These are phyloP conservation scores for Mycena chlorophos DNA, from an alignment of 768 basidiomycete genomes.

Conservation along the genomic window DNA sequence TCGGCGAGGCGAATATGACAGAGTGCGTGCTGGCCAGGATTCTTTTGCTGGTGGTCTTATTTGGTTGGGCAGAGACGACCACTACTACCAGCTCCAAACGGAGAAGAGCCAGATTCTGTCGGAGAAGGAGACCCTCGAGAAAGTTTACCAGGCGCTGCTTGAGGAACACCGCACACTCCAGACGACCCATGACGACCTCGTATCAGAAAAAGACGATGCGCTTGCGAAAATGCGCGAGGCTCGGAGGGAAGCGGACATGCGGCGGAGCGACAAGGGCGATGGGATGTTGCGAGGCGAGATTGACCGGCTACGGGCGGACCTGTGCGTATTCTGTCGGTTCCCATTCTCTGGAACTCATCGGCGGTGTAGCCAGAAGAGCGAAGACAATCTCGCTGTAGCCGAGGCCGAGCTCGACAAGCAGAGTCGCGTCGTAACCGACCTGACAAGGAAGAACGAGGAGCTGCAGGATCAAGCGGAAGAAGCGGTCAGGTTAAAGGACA, in stretches of 20 bases:
- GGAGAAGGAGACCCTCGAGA: conserved; percentile 87
- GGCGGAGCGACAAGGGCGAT: conserved; percentile 70
- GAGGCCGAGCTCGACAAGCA: conserved; percentile 87
- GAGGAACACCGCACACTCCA: conserved; percentile 78
- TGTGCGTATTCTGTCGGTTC: conserved; percentile 57
- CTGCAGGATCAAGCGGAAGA: conserved; percentile 77
- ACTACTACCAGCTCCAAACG: conserved; percentile 83
- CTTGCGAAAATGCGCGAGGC: conserved; percentile 60
- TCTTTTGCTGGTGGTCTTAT: conserved; percentile 15
- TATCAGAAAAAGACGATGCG: conserved; percentile 79
- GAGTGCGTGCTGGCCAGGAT: conserved; percentile 54
- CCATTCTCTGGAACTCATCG: conserved; percentile 23
- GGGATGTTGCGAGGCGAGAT: conserved; percentile 78
- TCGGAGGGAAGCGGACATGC: conserved; percentile 58
- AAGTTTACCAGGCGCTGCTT: conserved; percentile 71
- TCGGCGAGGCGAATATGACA: conserved; percentile 68
- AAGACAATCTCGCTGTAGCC: conserved; percentile 82
- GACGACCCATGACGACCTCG: conserved; percentile 71
- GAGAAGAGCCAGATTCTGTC: conserved; percentile 73
- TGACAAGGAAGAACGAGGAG: conserved; percentile 80
- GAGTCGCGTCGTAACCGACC: conserved; percentile 61
- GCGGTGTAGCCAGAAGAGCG: conserved; percentile 80
- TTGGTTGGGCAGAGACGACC: conserved; percentile 71
- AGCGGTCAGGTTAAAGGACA: conserved; percentile 80
- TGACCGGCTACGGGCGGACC: conserved; percentile 74